These are phyloP conservation scores for Primulina huaijiensis DNA, from an alignment of 257 asterid genomes.

Conservation along the genomic window DNA sequence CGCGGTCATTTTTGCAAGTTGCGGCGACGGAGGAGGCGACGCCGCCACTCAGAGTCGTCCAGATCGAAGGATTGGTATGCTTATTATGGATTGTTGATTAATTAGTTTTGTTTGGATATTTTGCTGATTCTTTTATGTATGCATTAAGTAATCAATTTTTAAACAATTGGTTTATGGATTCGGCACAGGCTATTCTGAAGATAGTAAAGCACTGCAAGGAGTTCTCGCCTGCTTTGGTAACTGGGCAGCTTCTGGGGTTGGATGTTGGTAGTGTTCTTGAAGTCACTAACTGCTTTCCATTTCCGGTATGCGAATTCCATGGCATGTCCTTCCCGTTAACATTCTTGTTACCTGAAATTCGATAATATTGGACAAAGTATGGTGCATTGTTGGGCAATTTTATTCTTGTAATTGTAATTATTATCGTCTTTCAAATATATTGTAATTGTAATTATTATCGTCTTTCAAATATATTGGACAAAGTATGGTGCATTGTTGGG, in stretches of 20 bases:
- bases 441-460: background rate
- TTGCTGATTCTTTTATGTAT: background rate
- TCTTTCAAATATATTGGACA: background rate
- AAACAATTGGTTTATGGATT: background rate
- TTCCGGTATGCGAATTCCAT: slow-evolving; percentile 59
- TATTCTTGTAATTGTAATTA: background rate
- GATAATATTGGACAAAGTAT: background rate
- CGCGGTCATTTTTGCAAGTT: slow-evolving; percentile 83
- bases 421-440: background rate
- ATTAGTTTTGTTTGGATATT: background rate
- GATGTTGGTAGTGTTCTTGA: slow-evolving; percentile 98
- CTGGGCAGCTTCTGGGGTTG: slow-evolving; percentile 95
- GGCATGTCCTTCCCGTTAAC: background rate
- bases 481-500: background rate
- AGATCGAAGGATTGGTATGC: slow-evolving; percentile 94
- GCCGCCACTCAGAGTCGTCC: slow-evolving; percentile 90
- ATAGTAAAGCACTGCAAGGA: slow-evolving; percentile 96
- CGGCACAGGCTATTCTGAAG: slow-evolving; percentile 75
- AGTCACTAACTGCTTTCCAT: slow-evolving; percentile 94
- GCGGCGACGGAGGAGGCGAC: slow-evolving; percentile 82
- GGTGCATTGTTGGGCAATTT: background rate
- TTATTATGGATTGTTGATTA: background rate
- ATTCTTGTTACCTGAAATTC: background rate
- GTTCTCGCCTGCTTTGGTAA: slow-evolving; percentile 87
- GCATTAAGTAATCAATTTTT: background rate